phyloP scores from a whole-genome alignment of 2,329 filamentous ascomycete species.

The Dryadomyces quercivorus region DNA sequence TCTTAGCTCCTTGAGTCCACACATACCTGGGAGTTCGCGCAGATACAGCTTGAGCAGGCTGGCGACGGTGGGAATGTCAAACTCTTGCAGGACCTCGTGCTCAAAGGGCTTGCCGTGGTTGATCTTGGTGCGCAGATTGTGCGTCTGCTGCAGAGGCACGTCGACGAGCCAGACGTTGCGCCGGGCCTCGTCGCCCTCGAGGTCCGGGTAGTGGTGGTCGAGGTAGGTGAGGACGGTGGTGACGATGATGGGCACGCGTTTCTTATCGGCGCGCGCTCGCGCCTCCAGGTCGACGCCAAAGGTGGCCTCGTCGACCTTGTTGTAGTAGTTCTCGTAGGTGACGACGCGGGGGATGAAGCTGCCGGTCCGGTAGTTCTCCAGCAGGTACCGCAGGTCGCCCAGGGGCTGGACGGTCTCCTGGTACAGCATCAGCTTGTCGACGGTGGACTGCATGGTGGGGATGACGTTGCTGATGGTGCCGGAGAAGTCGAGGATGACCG shows the following conservation, averaged over 20 bases:
- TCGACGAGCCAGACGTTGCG: slow-evolving; percentile 91
- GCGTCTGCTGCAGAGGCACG: slow-evolving; percentile 72
- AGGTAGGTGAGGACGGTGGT: slow-evolving; percentile 91
- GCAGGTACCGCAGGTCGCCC: slow-evolving; percentile 80
- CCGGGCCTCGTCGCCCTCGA: slow-evolving; percentile 89
- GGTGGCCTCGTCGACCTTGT: slow-evolving; percentile 92
- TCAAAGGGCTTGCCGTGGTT: slow-evolving; percentile 79
- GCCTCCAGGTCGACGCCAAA: slow-evolving; percentile 98
- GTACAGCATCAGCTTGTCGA: slow-evolving; percentile 98
- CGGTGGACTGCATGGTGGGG: slow-evolving; percentile 84
- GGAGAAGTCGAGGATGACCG: slow-evolving; percentile 93
- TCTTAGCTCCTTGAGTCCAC: background rate
- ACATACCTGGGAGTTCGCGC: slow-evolving; percentile 78
- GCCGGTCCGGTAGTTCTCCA: slow-evolving; percentile 95
- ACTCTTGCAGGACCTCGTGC: slow-evolving; percentile 67
- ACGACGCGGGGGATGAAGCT: slow-evolving; percentile 83
- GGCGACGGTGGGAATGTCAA: slow-evolving; percentile 88
- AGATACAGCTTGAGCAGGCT: slow-evolving; percentile 89
- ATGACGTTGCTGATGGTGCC: slow-evolving; percentile 97
- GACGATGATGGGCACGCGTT: slow-evolving; percentile 84
- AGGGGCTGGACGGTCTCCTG: slow-evolving; percentile 96
- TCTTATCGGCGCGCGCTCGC: slow-evolving; percentile 81
- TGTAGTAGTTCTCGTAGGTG: slow-evolving; percentile 98
- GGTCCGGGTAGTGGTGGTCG: slow-evolving; percentile 91
- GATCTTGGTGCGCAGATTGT: slow-evolving; percentile 68